Evolutionary conservation across 2,329 filamentous ascomycete species (phyloP).

Genomic region (Rhinocladiella similis): DNA sequence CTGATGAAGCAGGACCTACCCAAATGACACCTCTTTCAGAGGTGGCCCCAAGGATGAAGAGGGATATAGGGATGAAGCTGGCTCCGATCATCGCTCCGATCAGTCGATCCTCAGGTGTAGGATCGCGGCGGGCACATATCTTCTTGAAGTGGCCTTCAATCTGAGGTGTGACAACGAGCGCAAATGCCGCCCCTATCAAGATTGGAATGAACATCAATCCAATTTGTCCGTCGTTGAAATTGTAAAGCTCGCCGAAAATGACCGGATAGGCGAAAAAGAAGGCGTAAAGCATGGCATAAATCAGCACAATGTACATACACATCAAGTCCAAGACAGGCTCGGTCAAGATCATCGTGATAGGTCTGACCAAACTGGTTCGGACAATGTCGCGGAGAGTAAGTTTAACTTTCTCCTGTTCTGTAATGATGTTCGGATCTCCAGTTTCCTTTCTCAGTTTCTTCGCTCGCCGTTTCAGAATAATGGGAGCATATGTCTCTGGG

Average conservation of each 20-base stretch:
- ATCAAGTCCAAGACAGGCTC: constrained; percentile 86
- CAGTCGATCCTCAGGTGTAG: constrained; percentile 40
- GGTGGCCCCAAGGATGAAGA: constrained; percentile 48
- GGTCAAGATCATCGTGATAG: constrained; percentile 48
- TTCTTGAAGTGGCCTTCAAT: constrained; percentile 59
- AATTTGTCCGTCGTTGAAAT: constrained; percentile 69
- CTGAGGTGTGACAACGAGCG: constrained; percentile 61
- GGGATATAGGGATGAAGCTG: constrained; percentile 42
- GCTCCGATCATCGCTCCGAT: constrained; percentile 39
- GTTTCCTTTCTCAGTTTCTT: constrained; percentile 49
- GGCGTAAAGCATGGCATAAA: constrained; percentile 61
- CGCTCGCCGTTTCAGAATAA: constrained; percentile 53
- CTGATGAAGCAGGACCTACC: constrained; percentile 41
- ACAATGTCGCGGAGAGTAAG: constrained; percentile 41
- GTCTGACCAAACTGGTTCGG: constrained; percentile 44
- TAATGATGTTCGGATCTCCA: constrained; percentile 41
- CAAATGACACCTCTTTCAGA: constrained; percentile 38
- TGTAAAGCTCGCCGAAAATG: constrained; percentile 77
- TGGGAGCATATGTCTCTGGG: constrained; percentile 59
- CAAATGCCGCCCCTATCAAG: constrained; percentile 69
- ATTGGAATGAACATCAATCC: constrained; percentile 86
- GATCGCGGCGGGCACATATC: constrained; percentile 39
- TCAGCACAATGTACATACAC: constrained; percentile 78
- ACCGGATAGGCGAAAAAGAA: constrained; percentile 56
- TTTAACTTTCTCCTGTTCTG: constrained; percentile 44